Evolutionary conservation across 2,329 filamentous ascomycete species (phyloP).

Genomic region (Ophiocordyceps camponoti-saundersi): DNA sequence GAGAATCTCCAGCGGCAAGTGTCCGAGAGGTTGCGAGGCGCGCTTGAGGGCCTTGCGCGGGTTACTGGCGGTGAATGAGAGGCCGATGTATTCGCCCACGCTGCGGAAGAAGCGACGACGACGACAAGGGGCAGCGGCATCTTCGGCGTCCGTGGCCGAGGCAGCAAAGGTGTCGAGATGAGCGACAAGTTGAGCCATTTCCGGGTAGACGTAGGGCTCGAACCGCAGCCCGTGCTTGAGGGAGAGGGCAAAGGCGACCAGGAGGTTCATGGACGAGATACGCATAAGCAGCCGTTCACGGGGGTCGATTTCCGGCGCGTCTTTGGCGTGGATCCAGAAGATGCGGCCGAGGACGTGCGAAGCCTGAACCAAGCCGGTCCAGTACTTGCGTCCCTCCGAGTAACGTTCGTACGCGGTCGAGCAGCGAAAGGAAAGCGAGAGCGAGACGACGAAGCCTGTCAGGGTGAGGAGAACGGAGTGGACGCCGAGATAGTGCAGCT

Average conservation of each 20-base stretch:
- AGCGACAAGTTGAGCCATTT: slow-evolving; percentile 50
- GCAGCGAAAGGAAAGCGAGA: slow-evolving; percentile 62
- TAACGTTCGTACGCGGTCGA: slow-evolving; percentile 64
- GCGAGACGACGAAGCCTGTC: slow-evolving; percentile 65
- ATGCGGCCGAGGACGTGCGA: slow-evolving; percentile 53
- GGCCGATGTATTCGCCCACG: slow-evolving; percentile 54
- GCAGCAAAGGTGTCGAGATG: slow-evolving; percentile 63
- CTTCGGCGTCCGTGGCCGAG: slow-evolving; percentile 25
- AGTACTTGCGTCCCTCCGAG: slow-evolving; percentile 45
- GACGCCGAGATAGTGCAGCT: slow-evolving; percentile 19
- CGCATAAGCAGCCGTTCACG: slow-evolving; percentile 57
- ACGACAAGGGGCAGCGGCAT: slow-evolving; percentile 3
- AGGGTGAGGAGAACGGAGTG: slow-evolving; percentile 46
- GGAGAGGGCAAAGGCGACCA: slow-evolving; percentile 60
- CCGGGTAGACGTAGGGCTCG: slow-evolving; percentile 65
- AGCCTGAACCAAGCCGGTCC: slow-evolving; percentile 44
- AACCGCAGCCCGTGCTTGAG: slow-evolving; percentile 74
- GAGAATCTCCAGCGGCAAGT: slow-evolving; percentile 69
- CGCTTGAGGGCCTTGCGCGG: slow-evolving; percentile 63
- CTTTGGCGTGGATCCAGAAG: slow-evolving; percentile 69
- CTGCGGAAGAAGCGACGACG: slow-evolving; percentile 40
- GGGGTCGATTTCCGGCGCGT: slow-evolving; percentile 21
- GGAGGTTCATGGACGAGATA: slow-evolving; percentile 57
- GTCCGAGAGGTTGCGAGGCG: slow-evolving; percentile 55
- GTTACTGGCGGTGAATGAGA: slow-evolving; percentile 63